A percentile compares a stretch with the other conserved stretches of the same genome.
Evolutionary conservation across 495 filamentous ascomycete species (phyloP).

Genomic region (Clohesyomyces aquaticus): DNA sequence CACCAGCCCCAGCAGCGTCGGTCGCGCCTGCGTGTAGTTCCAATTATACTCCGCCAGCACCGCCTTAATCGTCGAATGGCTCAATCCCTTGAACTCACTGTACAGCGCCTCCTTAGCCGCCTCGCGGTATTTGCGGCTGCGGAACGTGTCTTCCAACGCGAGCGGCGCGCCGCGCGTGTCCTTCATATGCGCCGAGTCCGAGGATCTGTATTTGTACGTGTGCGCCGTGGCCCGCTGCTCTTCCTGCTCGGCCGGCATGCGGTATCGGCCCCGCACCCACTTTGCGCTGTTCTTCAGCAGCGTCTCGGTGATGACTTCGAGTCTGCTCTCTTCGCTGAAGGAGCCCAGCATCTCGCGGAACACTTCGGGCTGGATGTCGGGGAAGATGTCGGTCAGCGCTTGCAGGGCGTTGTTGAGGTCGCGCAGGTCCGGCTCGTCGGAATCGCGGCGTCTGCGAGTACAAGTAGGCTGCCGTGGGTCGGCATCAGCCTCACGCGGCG

Average conservation of each 20-base stretch:
- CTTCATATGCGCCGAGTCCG: conserved; percentile 12
- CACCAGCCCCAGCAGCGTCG: conserved; percentile 72
- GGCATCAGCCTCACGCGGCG: background rate
- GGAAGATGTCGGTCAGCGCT: conserved; percentile 76
- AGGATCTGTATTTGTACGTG: conserved; percentile 47
- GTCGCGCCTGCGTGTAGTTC: conserved; percentile 77
- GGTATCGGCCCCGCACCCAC: conserved; percentile 71
- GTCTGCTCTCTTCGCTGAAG: conserved; percentile 78
- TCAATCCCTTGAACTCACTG: conserved; percentile 83
- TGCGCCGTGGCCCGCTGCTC: conserved; percentile 16
- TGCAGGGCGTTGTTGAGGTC: conserved; percentile 77
- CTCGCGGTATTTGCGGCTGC: conserved; percentile 70
- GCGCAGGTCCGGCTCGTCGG: conserved; percentile 61
- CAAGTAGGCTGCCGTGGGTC: background rate
- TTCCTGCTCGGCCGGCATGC: conserved; percentile 35
- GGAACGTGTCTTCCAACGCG: conserved; percentile 72
- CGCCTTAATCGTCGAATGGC: conserved; percentile 77
- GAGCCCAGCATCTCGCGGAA: conserved; percentile 84
- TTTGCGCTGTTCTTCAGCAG: conserved; percentile 75
- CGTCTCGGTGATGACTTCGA: conserved; percentile 83
- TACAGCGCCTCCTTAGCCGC: conserved; percentile 64
- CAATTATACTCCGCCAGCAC: conserved; percentile 91
- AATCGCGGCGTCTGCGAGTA: background rate
- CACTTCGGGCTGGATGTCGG: conserved; percentile 85
- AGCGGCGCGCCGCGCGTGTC: conserved; percentile 49